Base-by-base conservation (phyloP, 2,329 filamentous ascomycete genomes). In the Colletotrichum orchidophilum region DNA sequence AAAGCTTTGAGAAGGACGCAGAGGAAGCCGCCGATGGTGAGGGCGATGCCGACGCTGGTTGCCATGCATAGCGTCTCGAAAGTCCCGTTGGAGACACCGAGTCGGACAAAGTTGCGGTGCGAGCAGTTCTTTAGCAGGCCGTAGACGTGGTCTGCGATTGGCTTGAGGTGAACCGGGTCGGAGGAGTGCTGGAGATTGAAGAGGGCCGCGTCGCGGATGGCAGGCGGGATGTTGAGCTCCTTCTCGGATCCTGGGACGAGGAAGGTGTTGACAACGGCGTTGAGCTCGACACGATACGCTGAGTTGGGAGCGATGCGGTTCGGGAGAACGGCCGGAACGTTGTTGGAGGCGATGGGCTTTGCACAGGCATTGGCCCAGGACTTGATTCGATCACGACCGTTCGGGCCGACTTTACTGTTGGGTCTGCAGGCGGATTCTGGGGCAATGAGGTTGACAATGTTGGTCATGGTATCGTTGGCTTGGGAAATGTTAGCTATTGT, bases 41-140 rank as follows among this genome's bases (percentile, higher is more conserved):
- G 78, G n/a, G 77, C 76, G 35, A 85, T 82, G 7, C 84, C 84
- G 8, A 85, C 76, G 1, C 79, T 75, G 1, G 83, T 86, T 1
- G 84, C 83, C 33, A 84, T 81, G 77, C 84, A 86, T 12, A 86
- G 74, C 2, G 85, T 86, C 76, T 86, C 84, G 63, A 85, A 83
- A 3, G 84, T 86, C 46, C 85, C 85, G 75, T 86, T 88, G 75
- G 83, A 86, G 39, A 88, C 84, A 70, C 87, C 87, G 7, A 90
- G 81, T 49, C 87, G 84, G 55, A 88, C 80, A 73, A 90, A 86
- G 76, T 85, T 83, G 64, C 85, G 81, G 74, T 86, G 80, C 24
- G 84, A 86, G 79, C 85, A 86, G 76, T 83, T 85, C 69, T 80
- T 81, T 21, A 86, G 80, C 33, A 86, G 81, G 35, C 80, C 76